Conservation (phyloP, 139 green algal genomes). For the Chlorella sorokiniana region DNA sequence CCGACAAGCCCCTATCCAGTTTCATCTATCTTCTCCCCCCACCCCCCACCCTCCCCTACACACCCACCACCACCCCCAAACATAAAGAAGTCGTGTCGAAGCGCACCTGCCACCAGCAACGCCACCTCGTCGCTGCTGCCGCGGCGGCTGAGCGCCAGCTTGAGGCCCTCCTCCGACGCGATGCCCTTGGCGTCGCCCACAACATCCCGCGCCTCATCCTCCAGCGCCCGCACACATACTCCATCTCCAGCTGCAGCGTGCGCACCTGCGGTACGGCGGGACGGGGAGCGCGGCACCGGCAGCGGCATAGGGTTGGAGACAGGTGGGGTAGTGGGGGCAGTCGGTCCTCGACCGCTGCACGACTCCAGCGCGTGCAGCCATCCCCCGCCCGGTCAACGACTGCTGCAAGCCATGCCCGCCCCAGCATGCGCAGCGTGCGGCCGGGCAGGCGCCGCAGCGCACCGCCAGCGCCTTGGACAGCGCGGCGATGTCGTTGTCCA, state of each 20-base stretch:
- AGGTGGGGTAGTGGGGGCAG: too few species aligned
- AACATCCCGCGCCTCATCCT: slow-evolving; percentile 90
- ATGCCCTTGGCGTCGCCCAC: slow-evolving; percentile 24
- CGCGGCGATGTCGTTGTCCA: slow-evolving; percentile 76
- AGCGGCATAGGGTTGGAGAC: background rate
- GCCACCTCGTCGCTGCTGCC: slow-evolving; percentile 78
- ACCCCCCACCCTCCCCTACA: background rate
- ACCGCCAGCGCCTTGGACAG: slow-evolving; percentile 48
- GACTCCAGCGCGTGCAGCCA: too few species aligned
- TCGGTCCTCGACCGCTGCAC: too few species aligned
- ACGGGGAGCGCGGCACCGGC: background rate
- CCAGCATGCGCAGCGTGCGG: too few species aligned
- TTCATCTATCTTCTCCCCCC: too few species aligned
- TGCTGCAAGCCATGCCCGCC: too few species aligned
- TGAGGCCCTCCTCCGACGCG: background rate
- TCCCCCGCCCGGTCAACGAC: too few species aligned
- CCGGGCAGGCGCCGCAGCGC: background rate
- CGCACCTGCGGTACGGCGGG: slow-evolving; percentile 51
- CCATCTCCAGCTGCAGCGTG: slow-evolving; percentile 93
- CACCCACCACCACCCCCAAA: too few species aligned
- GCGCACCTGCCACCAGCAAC: slow-evolving; percentile 70
- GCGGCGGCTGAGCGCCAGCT: slow-evolving; percentile 44
- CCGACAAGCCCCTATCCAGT: too few species aligned
- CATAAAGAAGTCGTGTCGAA: too few species aligned
- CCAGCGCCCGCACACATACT: slow-evolving; percentile 83